These are phyloP conservation scores for Cotoneaster glaucophyllus DNA, from an alignment of 306 rosid genomes.

Conservation along the genomic window DNA sequence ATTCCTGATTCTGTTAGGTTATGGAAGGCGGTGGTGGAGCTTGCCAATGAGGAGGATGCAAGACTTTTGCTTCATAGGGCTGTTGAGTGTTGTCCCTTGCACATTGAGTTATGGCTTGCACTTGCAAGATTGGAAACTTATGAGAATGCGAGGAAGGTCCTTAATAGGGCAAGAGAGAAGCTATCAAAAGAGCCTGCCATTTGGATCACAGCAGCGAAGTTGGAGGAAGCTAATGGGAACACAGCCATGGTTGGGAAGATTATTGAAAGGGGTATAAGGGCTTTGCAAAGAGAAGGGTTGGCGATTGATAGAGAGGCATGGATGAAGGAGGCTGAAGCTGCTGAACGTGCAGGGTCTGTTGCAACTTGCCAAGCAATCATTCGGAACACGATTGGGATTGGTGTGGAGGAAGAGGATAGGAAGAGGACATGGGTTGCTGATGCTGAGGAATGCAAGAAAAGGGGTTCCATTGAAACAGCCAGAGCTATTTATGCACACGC, in stretches of 20 bases:
- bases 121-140: constrained; percentile 84
- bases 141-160: constrained; percentile 72
- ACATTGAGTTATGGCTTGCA: constrained; percentile 89
- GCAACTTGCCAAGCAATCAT: neutral
- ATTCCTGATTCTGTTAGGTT: constrained; percentile 88
- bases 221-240: constrained; percentile 93
- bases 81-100: constrained; percentile 83
- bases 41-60: constrained; percentile 82
- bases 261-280: constrained; percentile 84
- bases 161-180: constrained; percentile 74
- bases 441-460: constrained; percentile 92
- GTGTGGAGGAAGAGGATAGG: constrained; percentile 93
- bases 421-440: constrained; percentile 97
- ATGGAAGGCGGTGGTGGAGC: constrained; percentile 96
- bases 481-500: constrained; percentile 13
- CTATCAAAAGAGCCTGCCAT: constrained; percentile 82
- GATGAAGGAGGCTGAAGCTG: neutral
- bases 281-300: constrained; percentile 72
- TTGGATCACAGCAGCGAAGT: constrained; percentile 86
- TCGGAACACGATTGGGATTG: constrained; percentile 61
- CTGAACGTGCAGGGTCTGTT: neutral
- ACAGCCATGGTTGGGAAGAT: constrained; percentile 76
- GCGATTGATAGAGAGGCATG: constrained; percentile 4
- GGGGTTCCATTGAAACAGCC: constrained; percentile 86
- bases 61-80: constrained; percentile 81